phyloP scores from a whole-genome alignment of 192 early-diverging fungal genomes.

The Coemansia sp. region DNA sequence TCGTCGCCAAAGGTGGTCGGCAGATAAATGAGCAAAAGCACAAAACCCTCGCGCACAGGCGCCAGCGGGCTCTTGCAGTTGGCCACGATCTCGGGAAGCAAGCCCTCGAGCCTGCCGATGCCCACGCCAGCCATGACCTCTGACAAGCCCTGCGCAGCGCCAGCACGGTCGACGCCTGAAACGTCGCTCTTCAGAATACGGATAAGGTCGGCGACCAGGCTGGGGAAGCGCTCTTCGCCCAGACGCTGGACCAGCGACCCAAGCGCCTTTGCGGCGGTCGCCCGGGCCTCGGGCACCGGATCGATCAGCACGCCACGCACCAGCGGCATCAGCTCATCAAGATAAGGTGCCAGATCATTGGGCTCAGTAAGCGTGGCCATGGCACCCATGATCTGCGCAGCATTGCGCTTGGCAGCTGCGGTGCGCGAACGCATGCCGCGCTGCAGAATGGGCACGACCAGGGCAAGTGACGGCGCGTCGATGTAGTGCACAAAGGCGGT shows the following conservation, averaged over 20 bases:
- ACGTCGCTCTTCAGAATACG: slow-evolving; percentile 85
- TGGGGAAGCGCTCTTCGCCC: slow-evolving; percentile 92
- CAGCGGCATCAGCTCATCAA: slow-evolving; percentile 77
- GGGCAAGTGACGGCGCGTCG: slow-evolving; percentile 91
- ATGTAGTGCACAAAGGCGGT: slow-evolving; percentile 99
- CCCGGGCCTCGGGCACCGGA: slow-evolving; percentile 94
- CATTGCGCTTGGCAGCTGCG: slow-evolving; percentile 90
- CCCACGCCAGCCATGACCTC: slow-evolving; percentile 93
- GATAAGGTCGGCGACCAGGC: slow-evolving; percentile 82
- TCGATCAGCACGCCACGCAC: slow-evolving; percentile 91
- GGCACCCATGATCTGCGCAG: slow-evolving; percentile 97
- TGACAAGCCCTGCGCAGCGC: slow-evolving; percentile 95
- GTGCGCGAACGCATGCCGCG: slow-evolving; percentile 87
- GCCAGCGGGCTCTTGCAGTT: slow-evolving; percentile 70
- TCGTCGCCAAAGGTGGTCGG: slow-evolving; percentile 90
- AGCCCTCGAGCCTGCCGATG: slow-evolving; percentile 75
- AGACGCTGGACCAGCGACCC: slow-evolving; percentile 90
- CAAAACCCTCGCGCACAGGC: slow-evolving; percentile 94
- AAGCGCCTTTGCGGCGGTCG: slow-evolving; percentile 89
- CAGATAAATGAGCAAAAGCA: slow-evolving; percentile 91
- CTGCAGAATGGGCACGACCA: slow-evolving; percentile 92
- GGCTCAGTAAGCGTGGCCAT: slow-evolving; percentile 95
- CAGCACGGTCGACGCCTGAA: slow-evolving; percentile 90
- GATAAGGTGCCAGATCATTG: slow-evolving; percentile 90
- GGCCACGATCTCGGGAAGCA: slow-evolving; percentile 87